Conservation (phyloP, 169 alveolate genomes). For the Cystoisospora suis region DNA sequence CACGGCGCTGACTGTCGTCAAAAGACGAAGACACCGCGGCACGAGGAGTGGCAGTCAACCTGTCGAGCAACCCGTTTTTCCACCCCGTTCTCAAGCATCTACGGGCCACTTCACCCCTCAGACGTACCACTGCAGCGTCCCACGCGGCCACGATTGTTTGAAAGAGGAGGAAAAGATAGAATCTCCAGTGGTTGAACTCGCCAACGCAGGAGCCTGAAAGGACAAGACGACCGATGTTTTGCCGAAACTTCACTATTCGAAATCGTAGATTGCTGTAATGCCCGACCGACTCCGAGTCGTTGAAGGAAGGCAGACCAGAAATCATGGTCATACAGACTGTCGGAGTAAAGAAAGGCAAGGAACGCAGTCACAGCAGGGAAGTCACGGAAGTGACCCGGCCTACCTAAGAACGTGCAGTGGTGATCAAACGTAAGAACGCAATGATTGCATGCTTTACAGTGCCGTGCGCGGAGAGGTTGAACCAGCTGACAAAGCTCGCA, state of each 20-base stretch:
- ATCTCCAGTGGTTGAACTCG: slow-evolving; percentile 39
- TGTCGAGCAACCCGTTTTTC: too few species aligned
- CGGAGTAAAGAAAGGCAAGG: not conserved
- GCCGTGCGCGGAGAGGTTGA: slow-evolving; percentile 73
- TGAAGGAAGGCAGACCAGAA: too few species aligned
- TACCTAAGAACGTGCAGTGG: slow-evolving; percentile 81
- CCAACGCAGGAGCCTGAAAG: slow-evolving; percentile 24
- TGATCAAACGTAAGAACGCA: slow-evolving; percentile 78
- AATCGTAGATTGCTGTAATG: too few species aligned
- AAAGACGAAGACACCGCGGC: too few species aligned
- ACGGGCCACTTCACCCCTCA: too few species aligned
- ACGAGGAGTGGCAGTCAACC: too few species aligned
- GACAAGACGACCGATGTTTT: too few species aligned
- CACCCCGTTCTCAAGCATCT: too few species aligned
- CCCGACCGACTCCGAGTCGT: too few species aligned
- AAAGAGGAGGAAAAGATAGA: not conserved
- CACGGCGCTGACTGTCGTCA: too few species aligned
- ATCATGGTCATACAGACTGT: too few species aligned
- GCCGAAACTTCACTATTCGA: too few species aligned
- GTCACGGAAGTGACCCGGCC: slow-evolving; percentile 65
- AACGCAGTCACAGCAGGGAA: not conserved
- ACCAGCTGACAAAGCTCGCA: slow-evolving; percentile 51
- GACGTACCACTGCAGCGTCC: slow-evolving; percentile 11
- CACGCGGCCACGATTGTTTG: not conserved
- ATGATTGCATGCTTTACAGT: slow-evolving; percentile 75